Base-by-base conservation (phyloP, 202 grass and related monocot species). In the Schoenoplectus triqueter region DNA sequence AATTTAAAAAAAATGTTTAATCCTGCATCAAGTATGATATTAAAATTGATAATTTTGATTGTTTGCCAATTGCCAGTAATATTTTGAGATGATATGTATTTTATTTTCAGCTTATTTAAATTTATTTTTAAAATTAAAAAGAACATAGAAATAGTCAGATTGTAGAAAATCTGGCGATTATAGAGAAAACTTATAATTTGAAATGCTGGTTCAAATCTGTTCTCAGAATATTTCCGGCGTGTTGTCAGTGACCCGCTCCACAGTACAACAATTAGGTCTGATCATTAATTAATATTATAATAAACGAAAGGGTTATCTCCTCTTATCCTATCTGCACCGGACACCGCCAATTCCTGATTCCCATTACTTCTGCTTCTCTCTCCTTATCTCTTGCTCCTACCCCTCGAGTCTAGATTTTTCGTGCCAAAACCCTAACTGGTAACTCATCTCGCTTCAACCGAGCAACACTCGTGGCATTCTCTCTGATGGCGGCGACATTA, bases 351-450 rank as follows among this genome's bases (percentile, higher is more conserved):
- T 63, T 13, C 17, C 63, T 65, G 63, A 19, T 67, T 67, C 64
- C 1, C 66, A 7, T 42, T 3, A 2, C 64, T 66, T 40, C 64
- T 13, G 5, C 40, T 69, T 45, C 40, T 69, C 40, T 42, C 64
- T 67, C 64, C 64, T 67, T 67, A 67, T 67, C 64, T 41, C 64
- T 41, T 67, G 2, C 10, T 22, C 2, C 5, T 5, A 1, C 14
- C n/a, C 14, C 56, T 60, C 15, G 15, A 13, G 15, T 14, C n/a
- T 3, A 64, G 6, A 42, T n/a, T 69, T 84, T 68, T 74, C 82
- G 49, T 64, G 15, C 81, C 81, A 71, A 84, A 84, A 84, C 81
- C 81, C 75, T 56, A 1, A 2, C 51, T 54, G 7, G 7, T 79
- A 60, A 6, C 39, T 78, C 74, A 7, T 75, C 41, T 10, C 42